Evolutionary conservation across 306 rosid genomes (phyloP), one percentile per base, ranked within the genome.

Genomic region (Acacia acuminata): DNA sequence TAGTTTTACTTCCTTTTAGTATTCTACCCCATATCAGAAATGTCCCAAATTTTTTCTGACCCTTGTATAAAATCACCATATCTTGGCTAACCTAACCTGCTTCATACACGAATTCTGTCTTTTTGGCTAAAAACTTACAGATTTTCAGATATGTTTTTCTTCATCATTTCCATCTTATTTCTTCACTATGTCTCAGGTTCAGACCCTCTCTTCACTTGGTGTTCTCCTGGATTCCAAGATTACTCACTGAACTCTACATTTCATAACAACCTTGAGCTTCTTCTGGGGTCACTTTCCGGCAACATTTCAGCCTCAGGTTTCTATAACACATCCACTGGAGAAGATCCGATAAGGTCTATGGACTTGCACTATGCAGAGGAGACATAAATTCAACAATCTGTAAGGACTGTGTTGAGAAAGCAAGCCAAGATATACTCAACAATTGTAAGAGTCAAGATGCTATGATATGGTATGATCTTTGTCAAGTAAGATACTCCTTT

Each of bases 361-460:
- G 93, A 56, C 93, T 84, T 79, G 83, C 91, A 82, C 91, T 90
- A 1, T 90, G 93, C 64, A 84, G 94, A 84, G 93, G 97, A 38
- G 94, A 92, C 71, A 84, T 84, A 15, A 77, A 85, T 81, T 83
- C 88, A 48, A 79, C 86, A 12, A 80, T 71, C 38, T 92, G 97
- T 60, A 38, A 44, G 61, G 47, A 75, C 25, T 90, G 97, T 79
- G 40, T 89, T 38, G 40, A 85, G 81, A 79, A 78, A 51, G 94
- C 93, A 42, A 86, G 88, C 76, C 65, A 82, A 36, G 87, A 88
- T 42, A 77, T 90, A 27, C 77, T 86, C 67, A 79, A 56, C 0
- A 76, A 32, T 0, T 92, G 97, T 51, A 78, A 5, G 0, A 75
- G 82, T 48, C 68, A 81, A 84, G 86, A 84, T 51, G 97, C 92